Evolutionary conservation across 1,139 yeast genomes (phyloP).

Genomic region (Yamadazyma blattariae): DNA sequence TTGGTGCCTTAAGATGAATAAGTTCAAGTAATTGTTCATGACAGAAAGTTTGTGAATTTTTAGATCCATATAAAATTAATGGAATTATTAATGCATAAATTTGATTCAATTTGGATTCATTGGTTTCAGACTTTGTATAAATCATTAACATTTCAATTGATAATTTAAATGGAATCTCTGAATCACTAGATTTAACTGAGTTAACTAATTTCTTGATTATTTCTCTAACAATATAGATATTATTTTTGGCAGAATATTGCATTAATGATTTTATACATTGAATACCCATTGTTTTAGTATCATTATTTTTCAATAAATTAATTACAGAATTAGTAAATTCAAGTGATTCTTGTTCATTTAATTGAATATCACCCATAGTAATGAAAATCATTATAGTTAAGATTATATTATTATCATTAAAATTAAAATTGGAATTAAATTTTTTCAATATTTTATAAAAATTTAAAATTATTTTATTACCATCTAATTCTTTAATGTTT

Average conservation of each 20-base stretch:
- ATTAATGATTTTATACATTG: slow-evolving; percentile 61
- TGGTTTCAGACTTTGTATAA: slow-evolving; percentile 35
- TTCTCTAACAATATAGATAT: slow-evolving; percentile 23
- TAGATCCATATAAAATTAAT: slow-evolving; percentile 40
- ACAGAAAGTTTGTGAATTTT: slow-evolving; percentile 33
- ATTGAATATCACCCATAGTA: slow-evolving; percentile 47
- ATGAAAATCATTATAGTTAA: slow-evolving; percentile 60
- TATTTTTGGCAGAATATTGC: slow-evolving; percentile 30
- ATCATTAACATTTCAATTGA: slow-evolving; percentile 55
- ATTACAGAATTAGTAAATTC: slow-evolving; percentile 33
- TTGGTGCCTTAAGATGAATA: slow-evolving; percentile 44
- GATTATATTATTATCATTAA: slow-evolving; percentile 40
- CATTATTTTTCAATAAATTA: slow-evolving; percentile 25
- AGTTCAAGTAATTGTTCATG: slow-evolving; percentile 52
- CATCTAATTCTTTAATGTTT: slow-evolving; percentile 15
- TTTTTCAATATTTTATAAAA: slow-evolving; percentile 34
- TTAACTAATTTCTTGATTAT: slow-evolving; percentile 15
- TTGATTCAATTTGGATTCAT: slow-evolving; percentile 25
- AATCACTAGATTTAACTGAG: slow-evolving; percentile 6
- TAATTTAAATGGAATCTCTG: slow-evolving; percentile 31
- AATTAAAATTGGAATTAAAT: slow-evolving; percentile 20
- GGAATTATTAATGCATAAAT: slow-evolving; percentile 50
- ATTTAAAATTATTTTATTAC: slow-evolving; percentile 21
- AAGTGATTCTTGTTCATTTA: slow-evolving; percentile 34
- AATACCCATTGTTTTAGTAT: slow-evolving; percentile 43